Conservation (phyloP, 805 yeast species). For the Jamesozyma hellenica region DNA sequence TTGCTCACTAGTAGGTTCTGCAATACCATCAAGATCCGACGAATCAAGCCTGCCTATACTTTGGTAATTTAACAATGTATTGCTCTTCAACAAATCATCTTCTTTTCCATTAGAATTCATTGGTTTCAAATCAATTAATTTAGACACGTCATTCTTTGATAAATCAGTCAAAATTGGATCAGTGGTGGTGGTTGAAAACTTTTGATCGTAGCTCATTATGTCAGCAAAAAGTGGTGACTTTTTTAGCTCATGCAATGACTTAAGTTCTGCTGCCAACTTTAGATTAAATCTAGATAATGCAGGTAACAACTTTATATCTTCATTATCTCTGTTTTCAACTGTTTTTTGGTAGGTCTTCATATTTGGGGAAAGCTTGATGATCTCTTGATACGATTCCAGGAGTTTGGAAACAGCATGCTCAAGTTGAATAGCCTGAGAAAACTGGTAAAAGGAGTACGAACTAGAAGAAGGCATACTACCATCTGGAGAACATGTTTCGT, state of each 20-base stretch:
- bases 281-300: conserved; percentile 46
- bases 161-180: conserved; percentile 17
- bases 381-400: conserved; percentile 41
- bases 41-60: conserved; percentile 23
- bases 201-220: conserved; percentile 35
- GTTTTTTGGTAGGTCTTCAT: conserved; percentile 32
- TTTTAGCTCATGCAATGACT: conserved; percentile 41
- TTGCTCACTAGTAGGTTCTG: background rate
- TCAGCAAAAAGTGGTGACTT: conserved; percentile 47
- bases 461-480: background rate
- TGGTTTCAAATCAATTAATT: conserved; percentile 7
- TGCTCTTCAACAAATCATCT: background rate
- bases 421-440: conserved; percentile 27
- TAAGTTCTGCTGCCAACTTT: conserved; percentile 50
- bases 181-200: conserved; percentile 8
- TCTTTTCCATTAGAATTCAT: conserved; percentile 6
- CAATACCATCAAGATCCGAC: background rate
- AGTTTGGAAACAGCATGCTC: conserved; percentile 47
- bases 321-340: conserved; percentile 26
- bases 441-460: conserved; percentile 3
- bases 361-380: conserved; percentile 51
- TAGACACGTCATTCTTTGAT: conserved; percentile 11
- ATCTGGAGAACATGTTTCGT: background rate
- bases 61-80: background rate
- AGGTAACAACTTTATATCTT: conserved; percentile 35